Conservation (phyloP, 192 early-diverging fungal genomes). For the Chytriomyces sp. region DNA sequence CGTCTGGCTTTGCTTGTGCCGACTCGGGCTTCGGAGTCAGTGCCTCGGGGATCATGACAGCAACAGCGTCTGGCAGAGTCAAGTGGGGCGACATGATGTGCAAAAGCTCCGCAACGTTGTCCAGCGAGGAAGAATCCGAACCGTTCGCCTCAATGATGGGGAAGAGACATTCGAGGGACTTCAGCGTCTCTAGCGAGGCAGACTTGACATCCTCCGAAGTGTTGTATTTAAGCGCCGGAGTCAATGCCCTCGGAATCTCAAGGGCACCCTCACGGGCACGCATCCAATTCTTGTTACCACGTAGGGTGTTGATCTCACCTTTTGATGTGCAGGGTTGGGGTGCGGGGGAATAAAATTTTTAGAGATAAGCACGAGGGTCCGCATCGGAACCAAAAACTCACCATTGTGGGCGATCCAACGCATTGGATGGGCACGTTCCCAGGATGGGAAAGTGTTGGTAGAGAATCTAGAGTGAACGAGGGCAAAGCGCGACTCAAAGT, state of each 20-base stretch:
- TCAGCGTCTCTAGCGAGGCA: slow-evolving; percentile 60
- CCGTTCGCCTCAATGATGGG: slow-evolving; percentile 96
- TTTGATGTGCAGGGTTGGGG: neutral
- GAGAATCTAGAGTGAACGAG: slow-evolving; percentile 98
- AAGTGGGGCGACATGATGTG: slow-evolving; percentile 46
- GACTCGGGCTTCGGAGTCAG: slow-evolving; percentile 82
- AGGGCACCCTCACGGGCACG: slow-evolving; percentile 95
- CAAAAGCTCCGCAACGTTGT: slow-evolving; percentile 95
- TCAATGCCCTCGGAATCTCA: slow-evolving; percentile 30
- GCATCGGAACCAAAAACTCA: slow-evolving; percentile 28
- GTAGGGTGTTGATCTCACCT: slow-evolving; percentile 98
- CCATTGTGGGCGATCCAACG: slow-evolving; percentile 98
- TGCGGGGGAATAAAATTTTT: neutral
- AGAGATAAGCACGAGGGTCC: neutral
- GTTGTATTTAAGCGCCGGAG: slow-evolving; percentile 8
- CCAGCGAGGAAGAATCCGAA: slow-evolving; percentile 95
- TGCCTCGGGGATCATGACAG: slow-evolving; percentile 99
- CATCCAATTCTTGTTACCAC: slow-evolving; percentile 99
- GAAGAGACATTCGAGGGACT: slow-evolving; percentile 71
- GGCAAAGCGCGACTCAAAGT: slow-evolving; percentile 89
- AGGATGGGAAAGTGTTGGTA: slow-evolving; percentile 98
- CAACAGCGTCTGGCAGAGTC: slow-evolving; percentile 92
- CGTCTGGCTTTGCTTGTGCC: slow-evolving; percentile 36
- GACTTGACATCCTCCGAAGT: slow-evolving; percentile 46
- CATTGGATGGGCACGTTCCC: slow-evolving; percentile 99